Evolutionary conservation across 306 rosid species (phyloP).

Genomic region (Heteromeles arbutifolia): DNA sequence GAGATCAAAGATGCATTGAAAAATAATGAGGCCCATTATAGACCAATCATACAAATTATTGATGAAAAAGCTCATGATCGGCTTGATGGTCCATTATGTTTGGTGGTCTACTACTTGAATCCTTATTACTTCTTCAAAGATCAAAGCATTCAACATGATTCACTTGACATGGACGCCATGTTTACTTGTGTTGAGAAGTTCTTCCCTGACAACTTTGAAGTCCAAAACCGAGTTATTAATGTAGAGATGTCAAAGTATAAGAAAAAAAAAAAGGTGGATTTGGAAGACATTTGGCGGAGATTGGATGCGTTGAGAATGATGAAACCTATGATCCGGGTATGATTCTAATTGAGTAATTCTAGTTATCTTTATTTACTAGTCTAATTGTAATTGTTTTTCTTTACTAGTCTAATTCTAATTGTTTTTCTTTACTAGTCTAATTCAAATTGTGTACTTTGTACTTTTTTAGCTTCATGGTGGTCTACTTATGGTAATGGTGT

Average conservation of each 20-base stretch:
- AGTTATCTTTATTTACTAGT: too few species aligned
- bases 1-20: not conserved
- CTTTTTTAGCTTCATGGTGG: not conserved
- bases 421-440: too few species aligned
- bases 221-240: not conserved
- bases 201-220: not conserved
- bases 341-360: not conserved
- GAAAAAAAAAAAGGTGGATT: not conserved
- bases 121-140: not conserved
- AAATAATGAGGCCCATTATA: not conserved
- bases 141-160: not conserved
- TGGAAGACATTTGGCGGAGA: not conserved
- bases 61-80: not conserved
- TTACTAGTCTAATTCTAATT: too few species aligned
- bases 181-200: not conserved
- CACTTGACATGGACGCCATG: not conserved
- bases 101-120: not conserved
- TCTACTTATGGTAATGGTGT: not conserved
- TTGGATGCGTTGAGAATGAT: not conserved
- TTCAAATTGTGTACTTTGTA: not conserved
- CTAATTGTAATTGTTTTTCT: too few species aligned
- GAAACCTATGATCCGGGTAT: not conserved
- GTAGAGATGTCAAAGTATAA: not conserved
- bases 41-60: not conserved
- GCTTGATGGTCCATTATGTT: not conserved